phyloP scores from a whole-genome alignment of 768 basidiomycete species.

The Pilatotrama ljubarskyi region DNA sequence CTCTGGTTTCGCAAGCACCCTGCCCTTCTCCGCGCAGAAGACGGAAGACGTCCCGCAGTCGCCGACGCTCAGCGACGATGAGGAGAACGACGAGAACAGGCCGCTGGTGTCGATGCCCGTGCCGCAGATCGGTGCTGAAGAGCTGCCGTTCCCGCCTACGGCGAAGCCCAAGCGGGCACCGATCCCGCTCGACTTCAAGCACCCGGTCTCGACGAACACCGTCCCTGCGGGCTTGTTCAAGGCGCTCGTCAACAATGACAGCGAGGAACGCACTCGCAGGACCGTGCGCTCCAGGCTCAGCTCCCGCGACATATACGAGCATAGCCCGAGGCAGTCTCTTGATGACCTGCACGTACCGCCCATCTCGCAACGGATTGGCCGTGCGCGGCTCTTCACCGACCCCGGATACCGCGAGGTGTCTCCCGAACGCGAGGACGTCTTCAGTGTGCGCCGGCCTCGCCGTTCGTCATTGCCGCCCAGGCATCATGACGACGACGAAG shows the following conservation, averaged over 20 bases:
- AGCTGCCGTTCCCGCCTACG: slow-evolving; percentile 35
- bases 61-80: slow-evolving; percentile 26
- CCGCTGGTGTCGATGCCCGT: slow-evolving; percentile 15
- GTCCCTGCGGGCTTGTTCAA: slow-evolving; percentile 88
- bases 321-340: slow-evolving; percentile 64
- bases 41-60: slow-evolving; percentile 26
- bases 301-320: slow-evolving; percentile 69
- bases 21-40: slow-evolving; percentile 9
- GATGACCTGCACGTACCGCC: slow-evolving; percentile 71
- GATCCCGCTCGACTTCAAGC: slow-evolving; percentile 77
- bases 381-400: slow-evolving; percentile 58
- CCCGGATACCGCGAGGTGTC: slow-evolving; percentile 43
- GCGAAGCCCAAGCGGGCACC: slow-evolving; percentile 63
- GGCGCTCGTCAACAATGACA: slow-evolving; percentile 51
- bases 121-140: slow-evolving; percentile 25
- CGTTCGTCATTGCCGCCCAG: slow-evolving; percentile 44
- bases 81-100: slow-evolving; percentile 29
- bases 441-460: slow-evolving; percentile 38
- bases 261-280: slow-evolving; percentile 67
- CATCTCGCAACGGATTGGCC: slow-evolving; percentile 63
- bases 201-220: slow-evolving; percentile 64
- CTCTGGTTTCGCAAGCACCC: slow-evolving; percentile 51
- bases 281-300: slow-evolving; percentile 74
- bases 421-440: slow-evolving; percentile 40
- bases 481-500: slow-evolving; percentile 45